These are phyloP conservation scores for Colletotrichum cuscutae DNA, from an alignment of 2,329 filamentous ascomycete genomes.

Conservation along the genomic window DNA sequence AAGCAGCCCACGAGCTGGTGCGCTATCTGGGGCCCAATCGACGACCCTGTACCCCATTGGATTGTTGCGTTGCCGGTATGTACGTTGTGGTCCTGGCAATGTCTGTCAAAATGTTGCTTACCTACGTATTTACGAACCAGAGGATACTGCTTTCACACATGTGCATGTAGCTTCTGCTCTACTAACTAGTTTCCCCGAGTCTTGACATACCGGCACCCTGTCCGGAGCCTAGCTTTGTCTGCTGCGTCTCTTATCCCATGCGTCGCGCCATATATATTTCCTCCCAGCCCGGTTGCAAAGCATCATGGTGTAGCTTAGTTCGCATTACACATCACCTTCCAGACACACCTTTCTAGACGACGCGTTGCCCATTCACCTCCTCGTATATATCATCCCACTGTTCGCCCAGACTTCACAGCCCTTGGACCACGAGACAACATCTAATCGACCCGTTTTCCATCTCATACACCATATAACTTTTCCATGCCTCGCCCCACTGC, in stretches of 20 bases:
- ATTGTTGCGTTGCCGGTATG: slow-evolving; percentile 18
- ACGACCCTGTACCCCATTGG: slow-evolving; percentile 4
- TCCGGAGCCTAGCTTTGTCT: slow-evolving; percentile 9
- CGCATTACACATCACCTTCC: slow-evolving; percentile 33
- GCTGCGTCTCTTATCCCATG: slow-evolving; percentile 12
- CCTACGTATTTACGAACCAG: slow-evolving; percentile 29
- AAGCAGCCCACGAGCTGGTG: slow-evolving; percentile 25
- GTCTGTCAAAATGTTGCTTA: slow-evolving; percentile 30
- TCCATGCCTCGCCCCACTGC: neutral
- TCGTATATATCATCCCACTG: slow-evolving; percentile 16
- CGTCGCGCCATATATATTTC: slow-evolving; percentile 34
- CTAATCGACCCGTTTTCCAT: neutral
- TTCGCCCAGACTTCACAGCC: neutral
- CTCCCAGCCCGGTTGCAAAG: slow-evolving; percentile 25
- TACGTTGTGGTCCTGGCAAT: slow-evolving; percentile 8
- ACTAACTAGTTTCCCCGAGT: slow-evolving; percentile 4
- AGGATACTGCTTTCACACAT: slow-evolving; percentile 21
- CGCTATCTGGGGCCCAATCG: slow-evolving; percentile 24
- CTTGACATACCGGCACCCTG: slow-evolving; percentile 19
- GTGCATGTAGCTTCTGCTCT: slow-evolving; percentile 7
- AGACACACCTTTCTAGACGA: slow-evolving; percentile 5
- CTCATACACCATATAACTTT: neutral
- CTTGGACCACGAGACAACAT: neutral
- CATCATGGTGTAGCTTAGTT: slow-evolving; percentile 21
- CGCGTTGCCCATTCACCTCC: neutral